Evolutionary conservation across 78 protist genomes (phyloP).

Genomic region (Creolimax fragrantissima): DNA sequence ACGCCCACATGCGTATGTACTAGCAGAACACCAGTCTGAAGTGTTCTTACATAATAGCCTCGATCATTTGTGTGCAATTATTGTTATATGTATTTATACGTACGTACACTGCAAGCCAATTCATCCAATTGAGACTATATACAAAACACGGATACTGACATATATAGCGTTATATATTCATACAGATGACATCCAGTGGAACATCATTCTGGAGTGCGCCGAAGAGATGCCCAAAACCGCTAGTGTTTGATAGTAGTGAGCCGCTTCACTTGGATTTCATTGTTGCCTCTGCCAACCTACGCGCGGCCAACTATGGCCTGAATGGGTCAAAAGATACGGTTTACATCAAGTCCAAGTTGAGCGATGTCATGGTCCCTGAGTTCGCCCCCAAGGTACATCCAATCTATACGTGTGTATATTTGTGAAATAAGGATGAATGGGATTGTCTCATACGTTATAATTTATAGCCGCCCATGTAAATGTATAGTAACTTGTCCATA

Average conservation of each 20-base stretch:
- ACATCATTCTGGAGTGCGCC: conserved; percentile 81
- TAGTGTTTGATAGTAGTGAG: conserved; percentile 47
- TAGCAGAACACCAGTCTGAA: no score
- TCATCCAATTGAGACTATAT: no score
- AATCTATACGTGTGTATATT: no score
- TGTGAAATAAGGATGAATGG: no score
- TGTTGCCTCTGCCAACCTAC: conserved; percentile 78
- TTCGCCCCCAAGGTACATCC: neutral
- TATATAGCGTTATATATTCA: neutral
- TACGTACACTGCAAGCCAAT: no score
- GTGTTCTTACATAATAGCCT: no score
- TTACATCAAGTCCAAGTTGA: neutral
- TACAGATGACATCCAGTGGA: neutral
- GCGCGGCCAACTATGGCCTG: conserved; percentile 76
- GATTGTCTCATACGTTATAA: no score
- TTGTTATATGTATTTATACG: neutral
- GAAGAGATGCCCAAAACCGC: conserved; percentile 74
- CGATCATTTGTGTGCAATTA: neutral
- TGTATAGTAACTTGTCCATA: no score
- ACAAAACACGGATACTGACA: no score
- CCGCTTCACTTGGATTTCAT: conserved; percentile 72
- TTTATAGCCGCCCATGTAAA: no score
- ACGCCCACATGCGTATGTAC: no score
- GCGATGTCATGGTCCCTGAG: conserved; percentile 1
- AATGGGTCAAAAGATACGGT: conserved; percentile 17